Base-by-base conservation (phyloP, 495 filamentous ascomycete species). In the Choiromyces venosus region DNA sequence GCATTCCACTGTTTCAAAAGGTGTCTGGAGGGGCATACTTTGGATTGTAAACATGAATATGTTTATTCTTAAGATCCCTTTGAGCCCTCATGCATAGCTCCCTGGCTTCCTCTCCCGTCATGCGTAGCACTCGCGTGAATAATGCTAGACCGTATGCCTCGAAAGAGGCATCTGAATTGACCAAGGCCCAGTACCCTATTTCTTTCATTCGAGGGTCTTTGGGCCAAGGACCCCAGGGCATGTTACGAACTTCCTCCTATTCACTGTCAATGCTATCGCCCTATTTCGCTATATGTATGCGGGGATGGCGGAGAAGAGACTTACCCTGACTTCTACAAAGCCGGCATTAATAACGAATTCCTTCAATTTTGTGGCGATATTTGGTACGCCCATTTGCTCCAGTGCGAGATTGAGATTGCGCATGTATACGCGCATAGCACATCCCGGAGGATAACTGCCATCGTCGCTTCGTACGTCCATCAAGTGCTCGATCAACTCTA, bases 91-190 rank as follows among this genome's bases (percentile, higher is more conserved):
- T 37, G n/a, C 76, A 78, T 12, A 78, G 64, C 18, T 70, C 76
- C 44, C 67, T 73, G 4, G 75, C 77, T 21, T 73, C 70, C 1
- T 79, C 77, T 2, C 46, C 69, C 16, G 44, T 42, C 78, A 80
- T 80, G 4, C 73, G 71, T 19, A 80, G 67, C 29, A 73, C 74
- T 38, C 78, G 67, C 8, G 78, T 80, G 40, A 80, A 77, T 21
- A 75, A 33, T 19, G 78, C 78, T 37, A 80, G 78, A 19, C 78
- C 78, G 35, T 80, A 73, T 33, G 78, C 78, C 70, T 80, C 74
- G n/a, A 77, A 80, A 36, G 71, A 71, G 21, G 71, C 68, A n/a
- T 80, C 73, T 12, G 66, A 56, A 39, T 77, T 77, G 21, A 73
- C 35, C 42, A 77, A 61, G 44, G 61, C 67, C 78, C 78, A 79